Percentiles rank a stretch among this genome's conserved stretches.
Evolutionary conservation across 2,329 filamentous ascomycete species (phyloP).

Genomic region (Colletotrichum tropicicola): DNA sequence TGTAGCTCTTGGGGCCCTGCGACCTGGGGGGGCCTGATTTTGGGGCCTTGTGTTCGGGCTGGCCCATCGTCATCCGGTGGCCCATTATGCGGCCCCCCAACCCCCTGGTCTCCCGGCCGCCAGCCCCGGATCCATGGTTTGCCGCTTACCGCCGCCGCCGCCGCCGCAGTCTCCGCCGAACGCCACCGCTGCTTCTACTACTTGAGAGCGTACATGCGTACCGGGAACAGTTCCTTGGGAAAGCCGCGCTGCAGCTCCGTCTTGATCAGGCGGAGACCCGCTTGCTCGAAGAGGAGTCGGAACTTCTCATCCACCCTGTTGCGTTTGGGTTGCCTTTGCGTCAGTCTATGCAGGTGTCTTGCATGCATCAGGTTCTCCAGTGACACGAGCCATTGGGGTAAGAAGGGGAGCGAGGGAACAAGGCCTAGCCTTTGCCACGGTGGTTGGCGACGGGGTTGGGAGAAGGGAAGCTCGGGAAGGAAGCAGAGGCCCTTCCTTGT

Average conservation of each 20-base stretch:
- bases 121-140: constrained; percentile 24
- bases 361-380: constrained; percentile 15
- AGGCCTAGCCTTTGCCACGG: not conserved
- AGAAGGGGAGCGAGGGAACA: constrained; percentile 3
- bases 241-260: constrained; percentile 80
- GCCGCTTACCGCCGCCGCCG: constrained; percentile 22
- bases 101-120: constrained; percentile 5
- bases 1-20: not conserved
- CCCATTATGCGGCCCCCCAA: constrained; percentile 4
- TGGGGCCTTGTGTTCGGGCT: not conserved
- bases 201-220: constrained; percentile 81
- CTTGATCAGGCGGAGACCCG: constrained; percentile 73
- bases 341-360: constrained; percentile 24
- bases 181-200: constrained; percentile 22
- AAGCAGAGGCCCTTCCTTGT: not conserved
- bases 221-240: constrained; percentile 73
- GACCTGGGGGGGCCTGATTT: not conserved
- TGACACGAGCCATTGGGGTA: constrained; percentile 5
- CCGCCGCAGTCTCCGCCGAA: not conserved
- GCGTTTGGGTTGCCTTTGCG: constrained; percentile 13
- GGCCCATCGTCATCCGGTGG: not conserved
- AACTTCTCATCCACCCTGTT: constrained; percentile 77
- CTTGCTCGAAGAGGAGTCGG: constrained; percentile 71
- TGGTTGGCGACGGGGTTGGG: constrained; percentile 9
- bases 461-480: not conserved